These are phyloP conservation scores for Trichophyton simii DNA, from an alignment of 2,329 filamentous ascomycete genomes.

Conservation along the genomic window DNA sequence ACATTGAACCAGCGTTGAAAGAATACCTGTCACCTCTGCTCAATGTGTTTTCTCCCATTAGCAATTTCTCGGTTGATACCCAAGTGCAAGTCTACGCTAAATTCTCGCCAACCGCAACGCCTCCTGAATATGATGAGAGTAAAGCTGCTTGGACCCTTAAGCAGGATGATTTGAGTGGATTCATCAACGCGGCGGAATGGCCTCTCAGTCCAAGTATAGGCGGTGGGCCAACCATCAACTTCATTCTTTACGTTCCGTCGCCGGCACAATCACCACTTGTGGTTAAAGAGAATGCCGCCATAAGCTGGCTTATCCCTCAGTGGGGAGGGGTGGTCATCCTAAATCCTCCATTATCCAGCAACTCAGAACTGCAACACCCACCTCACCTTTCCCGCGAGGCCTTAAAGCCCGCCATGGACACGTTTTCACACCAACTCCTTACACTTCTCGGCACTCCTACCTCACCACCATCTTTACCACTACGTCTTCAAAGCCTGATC, in stretches of 20 bases:
- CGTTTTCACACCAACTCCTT: slow-evolving; percentile 80
- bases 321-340: slow-evolving; percentile 75
- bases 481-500: slow-evolving; percentile 71
- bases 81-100: slow-evolving; percentile 87
- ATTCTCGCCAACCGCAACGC: slow-evolving; percentile 49
- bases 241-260: slow-evolving; percentile 78
- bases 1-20: slow-evolving; percentile 68
- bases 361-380: slow-evolving; percentile 20
- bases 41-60: slow-evolving; percentile 65
- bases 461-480: slow-evolving; percentile 62
- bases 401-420: slow-evolving; percentile 69
- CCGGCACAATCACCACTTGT: slow-evolving; percentile 49
- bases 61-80: slow-evolving; percentile 91
- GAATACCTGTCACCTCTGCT: slow-evolving; percentile 74
- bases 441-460: slow-evolving; percentile 76
- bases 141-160: slow-evolving; percentile 55
- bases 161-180: slow-evolving; percentile 80
- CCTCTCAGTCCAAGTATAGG: slow-evolving; percentile 89
- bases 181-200: slow-evolving; percentile 98
- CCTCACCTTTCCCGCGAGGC: slow-evolving; percentile 49
- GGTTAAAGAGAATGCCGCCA: slow-evolving; percentile 48
- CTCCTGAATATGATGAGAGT: slow-evolving; percentile 42
- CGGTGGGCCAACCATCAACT: slow-evolving; percentile 86
- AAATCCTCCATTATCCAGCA: slow-evolving; percentile 33
- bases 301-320: slow-evolving; percentile 88